Conservation (phyloP, 2,329 filamentous ascomycete genomes). For the Microdochium nivale region DNA sequence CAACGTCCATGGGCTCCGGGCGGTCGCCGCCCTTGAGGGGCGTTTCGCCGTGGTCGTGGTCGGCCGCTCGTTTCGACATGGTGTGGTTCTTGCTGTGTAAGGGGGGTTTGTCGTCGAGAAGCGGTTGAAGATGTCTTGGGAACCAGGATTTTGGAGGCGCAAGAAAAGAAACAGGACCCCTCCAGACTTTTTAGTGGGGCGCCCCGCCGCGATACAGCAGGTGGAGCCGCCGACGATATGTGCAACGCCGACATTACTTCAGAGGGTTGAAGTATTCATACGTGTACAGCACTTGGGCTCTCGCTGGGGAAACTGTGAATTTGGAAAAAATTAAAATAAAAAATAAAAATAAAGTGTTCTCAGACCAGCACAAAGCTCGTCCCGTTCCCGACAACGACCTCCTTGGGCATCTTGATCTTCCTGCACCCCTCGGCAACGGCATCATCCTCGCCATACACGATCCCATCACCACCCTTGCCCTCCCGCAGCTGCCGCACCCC, state of each 20-base stretch:
- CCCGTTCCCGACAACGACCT: not conserved
- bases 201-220: not conserved
- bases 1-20: conserved; percentile 58
- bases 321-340: too few relatives aligned
- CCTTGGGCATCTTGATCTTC: not conserved
- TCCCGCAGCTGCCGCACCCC: not conserved
- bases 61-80: conserved; percentile 55
- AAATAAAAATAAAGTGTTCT: too few relatives aligned
- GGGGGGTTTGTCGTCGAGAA: too few relatives aligned
- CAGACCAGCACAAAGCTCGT: not conserved
- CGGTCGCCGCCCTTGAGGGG: conserved; percentile 54
- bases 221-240: not conserved
- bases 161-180: not conserved
- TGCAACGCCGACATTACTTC: too few relatives aligned
- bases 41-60: conserved; percentile 33
- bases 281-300: too few relatives aligned
- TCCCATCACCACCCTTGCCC: not conserved
- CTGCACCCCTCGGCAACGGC: not conserved
- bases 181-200: not conserved
- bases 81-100: conserved; percentile 3
- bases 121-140: too few relatives aligned
- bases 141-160: not conserved
- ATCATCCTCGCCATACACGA: not conserved
- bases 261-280: too few relatives aligned
- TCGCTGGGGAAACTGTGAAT: too few relatives aligned